Percentiles rank a stretch among this genome's conserved stretches.
Conservation (phyloP, 208 protist species). For the Borovskyia barvae region DNA sequence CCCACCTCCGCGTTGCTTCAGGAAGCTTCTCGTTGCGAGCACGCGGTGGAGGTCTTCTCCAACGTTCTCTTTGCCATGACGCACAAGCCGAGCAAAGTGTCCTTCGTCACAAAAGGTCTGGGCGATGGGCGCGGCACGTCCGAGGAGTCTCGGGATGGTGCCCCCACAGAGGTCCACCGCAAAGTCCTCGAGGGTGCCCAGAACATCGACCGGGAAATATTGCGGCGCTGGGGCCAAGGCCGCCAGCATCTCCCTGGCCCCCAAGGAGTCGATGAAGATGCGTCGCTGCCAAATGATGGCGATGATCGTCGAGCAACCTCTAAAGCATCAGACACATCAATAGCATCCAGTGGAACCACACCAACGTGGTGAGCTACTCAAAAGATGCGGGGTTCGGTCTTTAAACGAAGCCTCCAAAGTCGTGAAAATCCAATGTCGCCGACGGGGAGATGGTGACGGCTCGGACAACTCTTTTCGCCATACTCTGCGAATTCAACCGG, state of each 20-base stretch:
- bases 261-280: neutral
- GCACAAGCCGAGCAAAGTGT: conserved; percentile 81
- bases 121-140: neutral
- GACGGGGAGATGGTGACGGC: no score
- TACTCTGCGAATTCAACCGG: neutral
- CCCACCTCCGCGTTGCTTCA: conserved; percentile 26
- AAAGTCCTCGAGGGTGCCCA: conserved; percentile 43
- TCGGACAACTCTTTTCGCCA: no score
- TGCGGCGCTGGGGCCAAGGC: conserved; percentile 49
- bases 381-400: conserved; percentile 3
- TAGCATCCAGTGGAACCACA: conserved; percentile 38
- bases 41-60: conserved; percentile 54
- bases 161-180: conserved; percentile 42
- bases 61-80: conserved; percentile 55
- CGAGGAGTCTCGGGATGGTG: conserved; percentile 16
- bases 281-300: no score
- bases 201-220: conserved; percentile 45
- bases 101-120: conserved; percentile 25
- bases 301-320: conserved; percentile 30
- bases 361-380: conserved; percentile 65
- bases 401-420: neutral
- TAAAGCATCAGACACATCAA: conserved; percentile 10
- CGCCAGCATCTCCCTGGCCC: conserved; percentile 14
- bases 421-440: neutral
- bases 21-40: conserved; percentile 60